A percentile compares a stretch with the other conserved stretches of the same genome.
Evolutionary conservation across 140 eudicot genomes (phyloP).

Genomic region (Eryngium alpinum): DNA sequence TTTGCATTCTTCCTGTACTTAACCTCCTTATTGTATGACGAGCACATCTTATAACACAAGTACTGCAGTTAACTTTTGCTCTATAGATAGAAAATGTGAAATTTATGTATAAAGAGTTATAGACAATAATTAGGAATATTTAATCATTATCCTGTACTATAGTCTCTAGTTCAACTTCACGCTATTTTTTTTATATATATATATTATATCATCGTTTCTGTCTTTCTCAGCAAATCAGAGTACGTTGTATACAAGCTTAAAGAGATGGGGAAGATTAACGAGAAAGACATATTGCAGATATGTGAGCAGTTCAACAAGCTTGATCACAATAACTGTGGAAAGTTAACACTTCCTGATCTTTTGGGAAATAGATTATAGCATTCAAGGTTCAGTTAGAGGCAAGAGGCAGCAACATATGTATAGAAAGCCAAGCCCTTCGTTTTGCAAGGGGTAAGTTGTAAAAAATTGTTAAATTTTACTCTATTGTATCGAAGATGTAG

Average conservation of each 20-base stretch:
- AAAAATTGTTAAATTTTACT: not conserved
- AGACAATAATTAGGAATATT: too few relatives aligned
- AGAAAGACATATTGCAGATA: constrained; percentile 58
- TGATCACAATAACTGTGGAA: constrained; percentile 51
- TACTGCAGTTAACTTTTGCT: not conserved
- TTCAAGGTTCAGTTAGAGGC: not conserved
- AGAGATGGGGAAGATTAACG: constrained; percentile 74
- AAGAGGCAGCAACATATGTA: too few relatives aligned
- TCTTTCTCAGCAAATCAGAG: constrained; percentile 69
- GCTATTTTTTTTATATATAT: too few relatives aligned
- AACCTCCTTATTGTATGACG: not conserved
- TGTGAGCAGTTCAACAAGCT: constrained; percentile 59
- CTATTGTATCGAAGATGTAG: too few relatives aligned
- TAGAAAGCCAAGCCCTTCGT: too few relatives aligned
- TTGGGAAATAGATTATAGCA: constrained; percentile 32
- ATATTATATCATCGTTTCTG: too few relatives aligned
- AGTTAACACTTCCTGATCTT: constrained; percentile 52
- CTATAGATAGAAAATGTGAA: not conserved
- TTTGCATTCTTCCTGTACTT: not conserved
- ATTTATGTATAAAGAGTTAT: too few relatives aligned
- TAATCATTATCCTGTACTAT: not conserved
- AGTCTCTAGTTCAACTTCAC: too few relatives aligned
- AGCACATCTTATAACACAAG: too few relatives aligned
- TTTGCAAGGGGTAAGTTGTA: not conserved
- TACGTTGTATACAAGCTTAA: constrained; percentile 59